These are phyloP conservation scores for Pachysandra terminalis DNA, from an alignment of 164 flowering plant genomes.

Conservation along the genomic window DNA sequence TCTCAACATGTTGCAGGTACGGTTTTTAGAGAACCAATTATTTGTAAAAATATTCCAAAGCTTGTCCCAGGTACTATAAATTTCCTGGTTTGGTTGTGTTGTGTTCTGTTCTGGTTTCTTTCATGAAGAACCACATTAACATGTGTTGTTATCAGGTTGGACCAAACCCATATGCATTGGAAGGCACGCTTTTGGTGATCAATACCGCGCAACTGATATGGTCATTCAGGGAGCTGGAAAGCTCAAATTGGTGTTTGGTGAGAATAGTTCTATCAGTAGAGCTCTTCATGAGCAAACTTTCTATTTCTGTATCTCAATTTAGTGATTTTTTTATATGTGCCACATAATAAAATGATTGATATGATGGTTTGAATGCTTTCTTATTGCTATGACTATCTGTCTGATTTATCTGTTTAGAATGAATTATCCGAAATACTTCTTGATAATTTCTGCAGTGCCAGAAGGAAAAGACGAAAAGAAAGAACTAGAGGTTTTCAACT, in stretches of 20 bases:
- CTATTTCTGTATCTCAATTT: too few species aligned
- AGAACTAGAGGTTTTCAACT: slow-evolving; percentile 80
- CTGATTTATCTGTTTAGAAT: not conserved
- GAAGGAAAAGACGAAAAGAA: slow-evolving; percentile 62
- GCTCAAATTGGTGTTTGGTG: slow-evolving; percentile 90
- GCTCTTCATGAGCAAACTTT: too few species aligned
- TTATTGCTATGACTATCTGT: not conserved
- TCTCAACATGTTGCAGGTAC: slow-evolving; percentile 56
- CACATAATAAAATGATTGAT: not conserved
- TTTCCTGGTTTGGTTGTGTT: not conserved
- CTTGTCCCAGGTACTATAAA: slow-evolving; percentile 74
- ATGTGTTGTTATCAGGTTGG: slow-evolving; percentile 57
- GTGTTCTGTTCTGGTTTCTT: not conserved
- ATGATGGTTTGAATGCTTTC: not conserved
- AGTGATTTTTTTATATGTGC: too few species aligned
- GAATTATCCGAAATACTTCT: not conserved
- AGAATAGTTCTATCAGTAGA: too few species aligned
- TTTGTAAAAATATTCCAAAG: slow-evolving; percentile 87
- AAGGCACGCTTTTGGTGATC: slow-evolving; percentile 99
- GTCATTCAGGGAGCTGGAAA: slow-evolving; percentile 91
- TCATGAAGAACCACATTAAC: slow-evolving; percentile 4
- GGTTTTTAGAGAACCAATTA: slow-evolving; percentile 95
- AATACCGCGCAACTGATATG: slow-evolving; percentile 88
- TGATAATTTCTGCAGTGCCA: slow-evolving; percentile 49
- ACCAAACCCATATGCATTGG: slow-evolving; percentile 98